Conservation (phyloP, 306 rosid species). For the Pueraria montana region DNA sequence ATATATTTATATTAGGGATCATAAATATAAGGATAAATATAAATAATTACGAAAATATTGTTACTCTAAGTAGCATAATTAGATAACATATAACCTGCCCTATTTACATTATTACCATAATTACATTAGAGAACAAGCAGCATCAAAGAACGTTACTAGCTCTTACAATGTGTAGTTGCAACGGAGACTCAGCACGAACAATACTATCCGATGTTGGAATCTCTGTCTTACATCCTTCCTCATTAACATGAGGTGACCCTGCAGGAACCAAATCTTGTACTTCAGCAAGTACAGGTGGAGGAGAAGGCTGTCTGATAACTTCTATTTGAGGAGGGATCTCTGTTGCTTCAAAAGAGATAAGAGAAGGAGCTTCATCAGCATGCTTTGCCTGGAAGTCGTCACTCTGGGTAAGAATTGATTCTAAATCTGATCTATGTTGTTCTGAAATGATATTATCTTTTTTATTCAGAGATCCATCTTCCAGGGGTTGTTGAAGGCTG, state of each 20-base stretch:
- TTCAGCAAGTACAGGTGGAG: conserved; percentile 95
- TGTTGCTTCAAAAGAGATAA: conserved; percentile 77
- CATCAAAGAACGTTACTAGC: conserved; percentile 2
- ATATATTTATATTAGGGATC: background rate
- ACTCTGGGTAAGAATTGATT: conserved; percentile 55
- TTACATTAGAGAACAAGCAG: background rate
- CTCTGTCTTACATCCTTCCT: conserved; percentile 57
- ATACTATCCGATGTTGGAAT: conserved; percentile 59
- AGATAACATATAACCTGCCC: background rate
- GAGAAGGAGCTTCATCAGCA: conserved; percentile 67
- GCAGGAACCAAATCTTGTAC: conserved; percentile 87
- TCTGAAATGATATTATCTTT: conserved; percentile 58
- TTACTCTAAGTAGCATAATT: background rate
- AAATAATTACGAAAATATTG: background rate
- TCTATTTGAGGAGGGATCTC: conserved; percentile 62
- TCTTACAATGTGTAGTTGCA: conserved; percentile 83
- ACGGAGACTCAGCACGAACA: conserved; percentile 69
- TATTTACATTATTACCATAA: background rate
- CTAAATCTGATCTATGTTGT: conserved; percentile 56
- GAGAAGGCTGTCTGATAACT: conserved; percentile 85
- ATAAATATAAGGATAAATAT: background rate
- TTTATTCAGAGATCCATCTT: conserved; percentile 54
- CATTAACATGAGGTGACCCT: conserved; percentile 62
- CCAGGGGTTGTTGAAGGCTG: conserved; percentile 71
- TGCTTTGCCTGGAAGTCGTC: conserved; percentile 52